Base-by-base conservation (phyloP, 2,329 filamentous ascomycete species). In the Alternaria sp. region DNA sequence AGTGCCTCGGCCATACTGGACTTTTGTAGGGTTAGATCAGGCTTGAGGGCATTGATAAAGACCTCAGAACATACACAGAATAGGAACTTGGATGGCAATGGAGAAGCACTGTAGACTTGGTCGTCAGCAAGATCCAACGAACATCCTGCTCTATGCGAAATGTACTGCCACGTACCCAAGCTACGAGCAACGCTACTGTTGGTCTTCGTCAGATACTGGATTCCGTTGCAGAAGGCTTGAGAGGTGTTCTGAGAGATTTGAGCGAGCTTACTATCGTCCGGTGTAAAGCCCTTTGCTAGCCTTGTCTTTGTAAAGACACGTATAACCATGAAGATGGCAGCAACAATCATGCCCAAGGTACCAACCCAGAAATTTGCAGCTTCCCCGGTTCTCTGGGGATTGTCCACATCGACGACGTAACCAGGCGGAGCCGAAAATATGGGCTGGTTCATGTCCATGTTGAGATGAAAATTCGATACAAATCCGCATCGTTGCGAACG, bases 321-420 rank as follows among this genome's bases (percentile, higher is more conserved):
- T 45, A 73, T 65, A 3, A 61, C 25, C 18, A 76, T 45, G 45
- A 76, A 71, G 0, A 72, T 11, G 9, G 71, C 27, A 2, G 69
- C 50, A 6, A 74, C 7, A n/a, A 67, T 50, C 50, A 69, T 68
- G 11, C 71, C 71, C 10, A 74, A 43, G 3, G 45, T 60, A 3
- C 67, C 66, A 3, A 74, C 54, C 34, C 61, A 64, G 46, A 74
- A 66, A 4, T 73, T 64, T 0, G 62, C 60, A 5, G 54, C 54
- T n/a, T 61, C 54, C 3, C 60, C 64, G 12, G 30, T 45, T 40
- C 62, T 62, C 20, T 66, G 59, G 0, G 74, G 74, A 6, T 75
- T 65, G 9, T 64, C 63, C 46, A 77, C 63, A 60, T 76, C 60
- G 16, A 74, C 70, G 4, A 67, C 28, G 36, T 74, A 77, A 14